Conservation (phyloP, 1,139 yeast genomes). For the Geotrichum bryndzae region DNA sequence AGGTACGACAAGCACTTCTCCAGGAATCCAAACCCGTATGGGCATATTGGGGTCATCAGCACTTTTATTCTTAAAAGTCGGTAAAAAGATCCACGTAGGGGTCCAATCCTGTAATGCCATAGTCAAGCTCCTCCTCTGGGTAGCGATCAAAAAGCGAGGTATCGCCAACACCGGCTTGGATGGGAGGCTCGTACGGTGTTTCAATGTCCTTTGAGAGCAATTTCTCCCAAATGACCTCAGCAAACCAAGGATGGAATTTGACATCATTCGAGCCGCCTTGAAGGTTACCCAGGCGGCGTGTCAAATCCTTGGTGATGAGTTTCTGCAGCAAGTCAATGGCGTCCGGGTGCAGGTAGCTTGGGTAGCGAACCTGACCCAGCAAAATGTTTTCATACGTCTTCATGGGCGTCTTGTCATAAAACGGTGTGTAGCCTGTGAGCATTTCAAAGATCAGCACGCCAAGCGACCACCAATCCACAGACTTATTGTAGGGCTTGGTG, state of each 20-base stretch:
- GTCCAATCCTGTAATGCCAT: constrained; percentile 73
- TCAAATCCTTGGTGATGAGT: constrained; percentile 80
- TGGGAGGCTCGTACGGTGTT: constrained; percentile 97
- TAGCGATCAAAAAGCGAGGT: constrained; percentile 88
- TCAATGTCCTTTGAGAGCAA: constrained; percentile 82
- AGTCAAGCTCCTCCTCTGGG: constrained; percentile 87
- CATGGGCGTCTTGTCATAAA: constrained; percentile 93
- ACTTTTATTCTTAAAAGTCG: constrained; percentile 50
- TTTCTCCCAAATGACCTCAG: constrained; percentile 94
- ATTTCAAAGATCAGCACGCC: constrained; percentile 91
- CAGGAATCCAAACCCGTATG: too few relatives aligned
- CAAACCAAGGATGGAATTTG: constrained; percentile 87
- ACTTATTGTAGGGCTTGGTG: constrained; percentile 90
- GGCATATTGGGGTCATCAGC: too few relatives aligned
- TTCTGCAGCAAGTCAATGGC: constrained; percentile 72
- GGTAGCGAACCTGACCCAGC: constrained; percentile 78
- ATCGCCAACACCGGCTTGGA: constrained; percentile 92
- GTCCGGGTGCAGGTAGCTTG: constrained; percentile 80
- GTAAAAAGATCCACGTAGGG: constrained; percentile 68
- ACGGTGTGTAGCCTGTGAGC: constrained; percentile 96
- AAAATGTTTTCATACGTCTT: constrained; percentile 92
- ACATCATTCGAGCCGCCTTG: constrained; percentile 87
- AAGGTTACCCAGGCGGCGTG: constrained; percentile 83
- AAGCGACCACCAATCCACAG: constrained; percentile 98
- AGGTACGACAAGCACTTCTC: too few relatives aligned